These are phyloP conservation scores for Glaciozyma martinii DNA, from an alignment of 768 basidiomycete species.

Conservation along the genomic window DNA sequence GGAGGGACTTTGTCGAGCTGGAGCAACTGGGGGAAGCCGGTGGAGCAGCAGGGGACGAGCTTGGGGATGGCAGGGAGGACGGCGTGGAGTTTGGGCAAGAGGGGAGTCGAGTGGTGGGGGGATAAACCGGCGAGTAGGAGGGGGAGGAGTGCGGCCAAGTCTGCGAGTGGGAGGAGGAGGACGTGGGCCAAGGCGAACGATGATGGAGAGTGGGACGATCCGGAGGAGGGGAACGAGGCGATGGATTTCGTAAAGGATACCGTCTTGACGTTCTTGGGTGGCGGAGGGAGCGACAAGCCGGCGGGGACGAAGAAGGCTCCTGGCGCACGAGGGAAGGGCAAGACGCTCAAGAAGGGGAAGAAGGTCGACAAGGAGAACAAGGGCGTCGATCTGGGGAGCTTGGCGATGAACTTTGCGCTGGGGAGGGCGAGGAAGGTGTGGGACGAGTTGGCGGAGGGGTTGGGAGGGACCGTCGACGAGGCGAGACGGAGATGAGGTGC, in stretches of 20 bases:
- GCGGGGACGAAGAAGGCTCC: background rate
- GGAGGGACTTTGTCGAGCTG: conserved; percentile 7
- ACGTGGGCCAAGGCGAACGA: conserved; percentile 1
- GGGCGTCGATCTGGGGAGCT: background rate
- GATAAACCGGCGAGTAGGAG: background rate
- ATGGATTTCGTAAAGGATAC: background rate
- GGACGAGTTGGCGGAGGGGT: background rate
- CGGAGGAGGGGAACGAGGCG: conserved; percentile 1
- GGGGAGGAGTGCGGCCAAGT: background rate
- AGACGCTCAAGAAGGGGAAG: conserved; percentile 11
- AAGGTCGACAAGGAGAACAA: conserved; percentile 9
- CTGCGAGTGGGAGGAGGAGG: background rate
- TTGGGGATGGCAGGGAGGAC: conserved; percentile 1
- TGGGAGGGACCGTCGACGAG: background rate
- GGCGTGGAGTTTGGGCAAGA: conserved; percentile 8
- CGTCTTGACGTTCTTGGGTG: background rate
- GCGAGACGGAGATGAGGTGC: background rate
- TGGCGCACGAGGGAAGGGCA: conserved; percentile 9
- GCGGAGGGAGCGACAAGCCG: background rate
- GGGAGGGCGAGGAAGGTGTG: background rate
- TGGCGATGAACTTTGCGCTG: background rate
- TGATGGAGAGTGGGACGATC: conserved; percentile 13
- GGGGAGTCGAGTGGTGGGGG: conserved; percentile 11
- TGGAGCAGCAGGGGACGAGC: conserved; percentile 17
- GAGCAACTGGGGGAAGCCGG: conserved; percentile 12